These are phyloP conservation scores for Cruciata laevipes DNA, from an alignment of 257 asterid species.

Conservation along the genomic window DNA sequence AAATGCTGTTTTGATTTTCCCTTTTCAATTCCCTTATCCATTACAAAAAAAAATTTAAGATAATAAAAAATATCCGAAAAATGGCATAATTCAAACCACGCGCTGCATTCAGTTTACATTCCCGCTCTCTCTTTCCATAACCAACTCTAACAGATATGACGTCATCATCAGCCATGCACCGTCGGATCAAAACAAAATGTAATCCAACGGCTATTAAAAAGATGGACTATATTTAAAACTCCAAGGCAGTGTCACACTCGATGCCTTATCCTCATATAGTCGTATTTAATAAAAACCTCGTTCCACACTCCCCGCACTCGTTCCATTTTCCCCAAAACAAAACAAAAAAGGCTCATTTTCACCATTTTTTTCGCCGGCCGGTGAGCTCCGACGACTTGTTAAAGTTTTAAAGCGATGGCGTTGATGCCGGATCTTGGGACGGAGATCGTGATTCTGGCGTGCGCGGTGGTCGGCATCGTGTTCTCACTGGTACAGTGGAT, in stretches of 20 bases:
- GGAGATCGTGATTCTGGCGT: slow-evolving; percentile 62
- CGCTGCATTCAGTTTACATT: slow-evolving; percentile 9
- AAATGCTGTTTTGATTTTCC: no score
- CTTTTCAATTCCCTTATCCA: slow-evolving; percentile 10
- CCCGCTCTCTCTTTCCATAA: slow-evolving; percentile 11
- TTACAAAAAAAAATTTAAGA: not conserved
- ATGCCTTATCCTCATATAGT: slow-evolving; percentile 26
- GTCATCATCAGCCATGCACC: not conserved
- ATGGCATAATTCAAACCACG: not conserved
- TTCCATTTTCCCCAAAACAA: slow-evolving; percentile 10
- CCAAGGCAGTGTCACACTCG: slow-evolving; percentile 14
- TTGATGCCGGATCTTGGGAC: slow-evolving; percentile 67
- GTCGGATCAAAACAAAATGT: not conserved
- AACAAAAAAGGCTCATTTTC: not conserved
- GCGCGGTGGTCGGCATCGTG: slow-evolving; percentile 59
- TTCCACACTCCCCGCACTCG: not conserved
- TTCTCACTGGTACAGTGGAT: slow-evolving; percentile 72
- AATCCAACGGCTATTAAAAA: not conserved
- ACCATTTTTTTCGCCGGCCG: slow-evolving; percentile 7
- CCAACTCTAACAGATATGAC: not conserved
- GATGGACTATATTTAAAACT: not conserved
- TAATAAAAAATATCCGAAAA: not conserved
- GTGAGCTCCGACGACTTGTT: slow-evolving; percentile 19
- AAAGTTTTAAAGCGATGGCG: slow-evolving; percentile 23
- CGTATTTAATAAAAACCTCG: slow-evolving; percentile 21